Evolutionary conservation across 2,329 filamentous ascomycete species (phyloP), one percentile per base, ranked within the genome.

Genomic region (Pyricularia grisea): DNA sequence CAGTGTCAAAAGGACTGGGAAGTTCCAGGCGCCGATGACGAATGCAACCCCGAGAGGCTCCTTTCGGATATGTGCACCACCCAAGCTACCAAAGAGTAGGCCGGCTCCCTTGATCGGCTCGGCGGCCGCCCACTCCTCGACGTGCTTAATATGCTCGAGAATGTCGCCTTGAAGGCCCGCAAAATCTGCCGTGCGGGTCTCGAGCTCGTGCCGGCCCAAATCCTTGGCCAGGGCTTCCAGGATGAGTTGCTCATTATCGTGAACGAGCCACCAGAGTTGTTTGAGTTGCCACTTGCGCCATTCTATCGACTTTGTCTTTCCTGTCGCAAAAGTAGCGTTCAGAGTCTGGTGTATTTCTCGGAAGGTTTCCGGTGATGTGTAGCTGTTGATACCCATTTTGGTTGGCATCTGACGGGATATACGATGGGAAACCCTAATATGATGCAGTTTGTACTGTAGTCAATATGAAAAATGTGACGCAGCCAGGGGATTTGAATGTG

Each of bases 11-110:
- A 77, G 71, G 67, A 83, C 73, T 0, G 82, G 81, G n/a, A 79
- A 83, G 69, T 84, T 84, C 81, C 81, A 84, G 2, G 81, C 76
- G 0, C 79, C 78, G 25, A 84, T 79, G 63, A 84, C 77, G 9
- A 84, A 75, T 0, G 76, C 75, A 1, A 83, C 78, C 9, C 81
- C 82, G 4, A 79, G 74, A 0, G 82, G 81, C 71, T 83, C 80
- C 65, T 79, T 79, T 10, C 79, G 77, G 20, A 83, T 64, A 6
- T 75, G 73, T 0, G 78, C 74, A 4, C 25, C 25, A 10, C n/a
- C n/a, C 9, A 74, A 70, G n/a, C 74, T 75, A 73, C 33, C 77
- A 77, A 14, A 78, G 69, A 28, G 80, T 33, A 55, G 76, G 72
- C 68, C 73, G 42, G 17, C 72, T 65, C 70, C 72, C 58, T 68